Percentiles rank a stretch among this genome's conserved stretches.
Conservation (phyloP, 306 rosid genomes). For the Astragalus membranaceus region DNA sequence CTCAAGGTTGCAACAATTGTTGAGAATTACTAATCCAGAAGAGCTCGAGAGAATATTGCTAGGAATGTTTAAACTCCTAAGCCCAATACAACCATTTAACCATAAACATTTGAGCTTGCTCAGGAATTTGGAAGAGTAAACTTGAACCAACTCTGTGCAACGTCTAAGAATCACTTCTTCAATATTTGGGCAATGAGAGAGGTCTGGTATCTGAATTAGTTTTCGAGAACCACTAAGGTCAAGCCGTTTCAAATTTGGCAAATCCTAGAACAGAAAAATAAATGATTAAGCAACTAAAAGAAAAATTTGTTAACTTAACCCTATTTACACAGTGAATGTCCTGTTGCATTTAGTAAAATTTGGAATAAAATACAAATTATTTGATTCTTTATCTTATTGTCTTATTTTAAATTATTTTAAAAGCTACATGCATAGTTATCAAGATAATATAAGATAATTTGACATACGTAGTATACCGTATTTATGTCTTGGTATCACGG, state of each 20-base stretch:
- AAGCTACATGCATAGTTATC: too few species aligned
- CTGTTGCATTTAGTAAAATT: too few species aligned
- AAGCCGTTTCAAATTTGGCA: slow-evolving; percentile 19
- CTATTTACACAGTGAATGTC: too few species aligned
- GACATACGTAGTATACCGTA: too few species aligned
- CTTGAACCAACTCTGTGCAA: not conserved
- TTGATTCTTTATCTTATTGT: too few species aligned
- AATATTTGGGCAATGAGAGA: slow-evolving; percentile 9
- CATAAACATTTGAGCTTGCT: slow-evolving; percentile 15
- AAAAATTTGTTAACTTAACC: too few species aligned
- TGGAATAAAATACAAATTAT: too few species aligned
- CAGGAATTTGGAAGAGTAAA: slow-evolving; percentile 16
- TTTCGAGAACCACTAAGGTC: slow-evolving; percentile 10
- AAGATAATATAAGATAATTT: too few species aligned
- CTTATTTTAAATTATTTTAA: too few species aligned
- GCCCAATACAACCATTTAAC: not conserved
- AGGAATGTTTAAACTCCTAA: not conserved
- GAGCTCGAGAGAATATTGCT: not conserved
- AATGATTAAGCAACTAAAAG: too few species aligned
- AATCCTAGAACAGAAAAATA: not conserved
- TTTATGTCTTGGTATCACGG: too few species aligned
- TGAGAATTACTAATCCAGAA: slow-evolving; percentile 1
- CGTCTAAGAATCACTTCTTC: slow-evolving; percentile 20
- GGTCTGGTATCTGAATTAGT: slow-evolving; percentile 9
- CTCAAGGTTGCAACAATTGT: not conserved